A percentile compares a stretch with the other conserved stretches of the same genome.
These are phyloP conservation scores for Laetiporus sulphureus DNA, from an alignment of 1,284 basidiomycete species.

Conservation along the genomic window DNA sequence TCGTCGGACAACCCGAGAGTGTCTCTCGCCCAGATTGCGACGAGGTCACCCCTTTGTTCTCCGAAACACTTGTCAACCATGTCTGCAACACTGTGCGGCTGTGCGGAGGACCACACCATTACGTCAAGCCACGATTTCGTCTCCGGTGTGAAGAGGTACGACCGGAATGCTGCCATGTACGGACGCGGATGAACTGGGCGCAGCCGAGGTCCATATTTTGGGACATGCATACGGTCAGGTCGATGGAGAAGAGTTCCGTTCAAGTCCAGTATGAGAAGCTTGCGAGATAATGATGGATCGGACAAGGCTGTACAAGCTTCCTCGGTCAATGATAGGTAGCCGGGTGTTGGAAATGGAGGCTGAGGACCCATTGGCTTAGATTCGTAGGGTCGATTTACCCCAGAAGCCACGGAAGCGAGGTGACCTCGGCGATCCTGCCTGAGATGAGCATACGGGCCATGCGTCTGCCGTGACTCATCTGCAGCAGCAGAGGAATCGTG, in stretches of 20 bases:
- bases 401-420: too few species aligned
- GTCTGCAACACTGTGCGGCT: slow-evolving; percentile 69
- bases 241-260: slow-evolving; percentile 80
- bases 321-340: slow-evolving; percentile 22
- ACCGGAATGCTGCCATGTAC: slow-evolving; percentile 58
- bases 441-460: too few species aligned
- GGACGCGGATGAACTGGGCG: slow-evolving; percentile 55
- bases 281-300: slow-evolving; percentile 36
- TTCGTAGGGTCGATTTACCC: too few species aligned
- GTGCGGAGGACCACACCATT: slow-evolving; percentile 86
- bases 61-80: slow-evolving; percentile 62
- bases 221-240: slow-evolving; percentile 23
- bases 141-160: slow-evolving; percentile 53
- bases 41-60: slow-evolving; percentile 34
- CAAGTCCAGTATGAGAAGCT: slow-evolving; percentile 76
- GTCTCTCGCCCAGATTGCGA: slow-evolving; percentile 75
- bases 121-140: slow-evolving; percentile 64
- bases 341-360: slow-evolving; percentile 20
- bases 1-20: slow-evolving; percentile 55
- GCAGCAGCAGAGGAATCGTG: too few species aligned
- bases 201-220: slow-evolving; percentile 22
- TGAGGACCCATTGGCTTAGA: too few species aligned
- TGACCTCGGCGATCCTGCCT: too few species aligned
- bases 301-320: slow-evolving; percentile 21
- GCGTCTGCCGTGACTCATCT: too few species aligned